These are phyloP conservation scores for Coriolopsis trogii DNA, from an alignment of 1,284 basidiomycete genomes.

Conservation along the genomic window DNA sequence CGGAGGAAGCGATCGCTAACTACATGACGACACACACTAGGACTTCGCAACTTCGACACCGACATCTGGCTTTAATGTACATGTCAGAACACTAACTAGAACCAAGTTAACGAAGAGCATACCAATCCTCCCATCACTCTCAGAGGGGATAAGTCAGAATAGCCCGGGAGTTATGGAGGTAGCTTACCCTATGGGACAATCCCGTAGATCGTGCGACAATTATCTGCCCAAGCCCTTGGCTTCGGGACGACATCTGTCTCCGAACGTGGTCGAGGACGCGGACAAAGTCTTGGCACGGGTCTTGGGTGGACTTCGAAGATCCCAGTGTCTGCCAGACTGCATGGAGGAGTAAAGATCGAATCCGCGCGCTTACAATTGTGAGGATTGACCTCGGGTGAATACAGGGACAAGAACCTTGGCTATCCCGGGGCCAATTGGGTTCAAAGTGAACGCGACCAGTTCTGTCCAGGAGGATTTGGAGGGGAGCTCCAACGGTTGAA, in stretches of 20 bases:
- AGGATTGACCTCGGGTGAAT: neutral
- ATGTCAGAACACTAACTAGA: too few species aligned
- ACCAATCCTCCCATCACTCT: too few species aligned
- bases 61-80: too few species aligned
- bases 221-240: neutral
- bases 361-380: neutral
- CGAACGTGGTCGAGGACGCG: neutral
- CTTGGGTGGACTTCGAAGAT: conserved; percentile 3
- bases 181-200: neutral
- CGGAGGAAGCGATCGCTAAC: neutral
- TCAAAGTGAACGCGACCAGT: too few species aligned
- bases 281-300: neutral
- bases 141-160: too few species aligned
- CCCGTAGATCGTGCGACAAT: neutral
- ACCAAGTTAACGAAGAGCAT: too few species aligned
- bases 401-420: neutral
- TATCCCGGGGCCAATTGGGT: neutral
- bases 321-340: neutral
- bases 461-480: too few species aligned
- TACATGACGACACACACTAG: too few species aligned
- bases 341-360: neutral
- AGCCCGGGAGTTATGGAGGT: too few species aligned
- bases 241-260: neutral
- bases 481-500: too few species aligned
- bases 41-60: too few species aligned